Conservation (phyloP, 202 grass and related monocot species). For the Schoenoplectus triqueter region DNA sequence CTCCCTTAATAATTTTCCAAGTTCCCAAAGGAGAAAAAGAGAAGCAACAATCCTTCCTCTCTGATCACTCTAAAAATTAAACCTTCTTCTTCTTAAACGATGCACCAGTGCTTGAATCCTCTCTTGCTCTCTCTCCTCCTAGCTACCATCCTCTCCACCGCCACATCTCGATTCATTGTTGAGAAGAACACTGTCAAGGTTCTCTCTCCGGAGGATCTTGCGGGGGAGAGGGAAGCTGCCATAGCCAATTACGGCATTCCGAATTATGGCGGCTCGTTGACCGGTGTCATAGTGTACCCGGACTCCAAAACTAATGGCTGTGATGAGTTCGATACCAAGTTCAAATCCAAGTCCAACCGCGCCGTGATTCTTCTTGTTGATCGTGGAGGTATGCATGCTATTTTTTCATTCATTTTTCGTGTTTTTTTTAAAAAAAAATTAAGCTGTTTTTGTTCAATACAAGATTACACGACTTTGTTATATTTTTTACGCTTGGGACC, state of each 20-base stretch:
- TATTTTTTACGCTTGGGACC: constrained; percentile 11
- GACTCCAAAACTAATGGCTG: constrained; percentile 49
- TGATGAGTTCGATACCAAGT: constrained; percentile 38
- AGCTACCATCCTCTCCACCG: constrained; percentile 33
- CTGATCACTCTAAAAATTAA: constrained; percentile 24
- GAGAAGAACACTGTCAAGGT: constrained; percentile 78
- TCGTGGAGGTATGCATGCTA: constrained; percentile 55
- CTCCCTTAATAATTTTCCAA: not conserved
- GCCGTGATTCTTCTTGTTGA: constrained; percentile 91
- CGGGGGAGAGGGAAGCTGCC: constrained; percentile 60
- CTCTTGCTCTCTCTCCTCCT: constrained; percentile 36
- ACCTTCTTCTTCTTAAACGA: constrained; percentile 19
- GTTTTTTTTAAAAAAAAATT: not conserved
- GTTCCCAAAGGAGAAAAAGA: not conserved
- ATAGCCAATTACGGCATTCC: constrained; percentile 96
- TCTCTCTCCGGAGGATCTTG: constrained; percentile 56
- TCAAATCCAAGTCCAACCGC: constrained; percentile 59
- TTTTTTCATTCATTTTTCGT: not conserved
- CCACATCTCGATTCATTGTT: constrained; percentile 69
- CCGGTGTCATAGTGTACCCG: constrained; percentile 68
- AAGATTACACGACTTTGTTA: not conserved
- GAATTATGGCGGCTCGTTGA: constrained; percentile 80
- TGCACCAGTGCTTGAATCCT: not conserved
- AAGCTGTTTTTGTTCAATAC: not conserved
- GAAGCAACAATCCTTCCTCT: constrained; percentile 33